A percentile compares a stretch with the other conserved stretches of the same genome.
These are phyloP conservation scores for Vachellia pachyceras DNA, from an alignment of 306 rosid genomes.

Conservation along the genomic window DNA sequence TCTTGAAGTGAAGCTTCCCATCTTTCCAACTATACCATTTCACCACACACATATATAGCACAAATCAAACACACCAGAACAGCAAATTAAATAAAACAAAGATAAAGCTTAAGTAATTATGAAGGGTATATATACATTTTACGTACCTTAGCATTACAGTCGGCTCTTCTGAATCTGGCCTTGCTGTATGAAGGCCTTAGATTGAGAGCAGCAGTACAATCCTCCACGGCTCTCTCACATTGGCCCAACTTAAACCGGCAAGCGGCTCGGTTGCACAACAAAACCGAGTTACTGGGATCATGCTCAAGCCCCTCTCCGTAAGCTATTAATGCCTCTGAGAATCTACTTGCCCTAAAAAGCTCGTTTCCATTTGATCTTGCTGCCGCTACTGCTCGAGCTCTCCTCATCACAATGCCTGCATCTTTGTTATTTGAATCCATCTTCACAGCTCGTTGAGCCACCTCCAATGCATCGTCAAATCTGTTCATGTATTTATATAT, in stretches of 20 bases:
- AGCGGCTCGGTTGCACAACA: constrained; percentile 85
- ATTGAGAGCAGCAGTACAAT: constrained; percentile 70
- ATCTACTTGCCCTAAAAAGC: constrained; percentile 69
- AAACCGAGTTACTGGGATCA: constrained; percentile 67
- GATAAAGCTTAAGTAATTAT: not conserved
- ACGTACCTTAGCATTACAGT: constrained; percentile 79
- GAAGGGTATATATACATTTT: not conserved
- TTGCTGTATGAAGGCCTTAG: constrained; percentile 73
- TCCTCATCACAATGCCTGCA: constrained; percentile 55
- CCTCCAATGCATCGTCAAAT: constrained; percentile 80
- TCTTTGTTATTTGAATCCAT: constrained; percentile 72
- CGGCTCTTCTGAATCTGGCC: constrained; percentile 88
- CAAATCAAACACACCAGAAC: constrained; percentile 6
- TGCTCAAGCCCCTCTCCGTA: constrained; percentile 83
- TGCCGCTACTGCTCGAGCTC: constrained; percentile 51
- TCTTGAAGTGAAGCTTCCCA: constrained; percentile 82
- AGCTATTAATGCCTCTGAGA: constrained; percentile 71
- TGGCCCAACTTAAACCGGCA: constrained; percentile 75
- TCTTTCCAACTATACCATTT: constrained; percentile 65
- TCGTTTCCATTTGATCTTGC: constrained; percentile 80
- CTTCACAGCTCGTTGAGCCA: constrained; percentile 57
- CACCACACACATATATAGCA: constrained; percentile 2
- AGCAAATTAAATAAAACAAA: not conserved
- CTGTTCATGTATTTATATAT: constrained; percentile 40
- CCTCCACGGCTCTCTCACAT: constrained; percentile 68